A percentile compares a stretch with the other conserved stretches of the same genome.
Evolutionary conservation across 306 rosid genomes (phyloP).

Genomic region (Cicer arietinum): DNA sequence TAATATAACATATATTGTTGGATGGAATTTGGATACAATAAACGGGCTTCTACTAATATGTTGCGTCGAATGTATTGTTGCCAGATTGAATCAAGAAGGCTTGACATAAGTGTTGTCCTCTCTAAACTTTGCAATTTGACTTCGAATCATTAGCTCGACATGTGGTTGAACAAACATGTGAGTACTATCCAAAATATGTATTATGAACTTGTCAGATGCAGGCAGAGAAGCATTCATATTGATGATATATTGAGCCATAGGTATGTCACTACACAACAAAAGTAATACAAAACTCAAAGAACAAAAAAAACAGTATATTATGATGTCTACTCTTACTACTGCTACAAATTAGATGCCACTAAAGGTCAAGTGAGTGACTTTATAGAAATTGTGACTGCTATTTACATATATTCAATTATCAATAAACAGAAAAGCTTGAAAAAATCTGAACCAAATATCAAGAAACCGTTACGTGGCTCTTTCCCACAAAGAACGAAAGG

Average conservation of each 20-base stretch:
- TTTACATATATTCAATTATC: background rate
- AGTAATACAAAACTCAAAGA: background rate
- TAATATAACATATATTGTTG: background rate
- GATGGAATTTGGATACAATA: slow-evolving; percentile 1
- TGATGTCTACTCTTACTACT: background rate
- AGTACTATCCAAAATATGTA: slow-evolving; percentile 77
- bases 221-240: slow-evolving; percentile 74
- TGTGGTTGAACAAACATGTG: slow-evolving; percentile 91
- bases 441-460: background rate
- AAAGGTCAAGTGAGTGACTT: background rate
- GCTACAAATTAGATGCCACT: slow-evolving; percentile 11
- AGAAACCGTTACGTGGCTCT: background rate
- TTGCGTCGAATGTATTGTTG: background rate
- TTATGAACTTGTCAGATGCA: slow-evolving; percentile 72
- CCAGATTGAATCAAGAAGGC: slow-evolving; percentile 59
- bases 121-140: slow-evolving; percentile 83
- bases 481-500: background rate
- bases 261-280: slow-evolving; percentile 73
- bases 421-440: background rate
- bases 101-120: slow-evolving; percentile 88
- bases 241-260: slow-evolving; percentile 95
- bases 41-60: background rate
- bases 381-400: background rate
- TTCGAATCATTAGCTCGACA: slow-evolving; percentile 71
- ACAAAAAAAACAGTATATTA: background rate